phyloP scores from a whole-genome alignment of 495 filamentous ascomycete species.

The Paragyromitra xinjiangensis region DNA sequence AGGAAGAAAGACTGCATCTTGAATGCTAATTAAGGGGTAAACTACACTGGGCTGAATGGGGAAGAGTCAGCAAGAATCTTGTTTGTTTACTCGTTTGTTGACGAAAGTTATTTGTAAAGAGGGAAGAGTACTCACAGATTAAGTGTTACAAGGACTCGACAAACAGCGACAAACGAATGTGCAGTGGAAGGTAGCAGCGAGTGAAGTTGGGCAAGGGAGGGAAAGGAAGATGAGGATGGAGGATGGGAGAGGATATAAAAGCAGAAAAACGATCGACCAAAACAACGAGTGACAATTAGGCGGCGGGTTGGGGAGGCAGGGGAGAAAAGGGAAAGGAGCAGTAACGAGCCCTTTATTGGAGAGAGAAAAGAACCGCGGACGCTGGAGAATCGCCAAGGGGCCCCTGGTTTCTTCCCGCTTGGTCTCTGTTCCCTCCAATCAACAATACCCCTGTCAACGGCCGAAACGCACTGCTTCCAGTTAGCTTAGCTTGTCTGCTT shows the following conservation, averaged over 20 bases:
- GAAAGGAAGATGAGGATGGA: conserved; percentile 12
- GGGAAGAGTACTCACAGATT: conserved; percentile 33
- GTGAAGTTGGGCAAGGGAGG: conserved; percentile 21
- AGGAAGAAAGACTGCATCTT: conserved; percentile 54
- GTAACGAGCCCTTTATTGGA: conserved; percentile 10
- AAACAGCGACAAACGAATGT: conserved; percentile 51
- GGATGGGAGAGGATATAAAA: conserved; percentile 45
- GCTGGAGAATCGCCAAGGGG: conserved; percentile 7
- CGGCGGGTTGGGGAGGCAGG: conserved; percentile 19
- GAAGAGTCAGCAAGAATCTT: conserved; percentile 27
- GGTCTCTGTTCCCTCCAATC: conserved; percentile 18
- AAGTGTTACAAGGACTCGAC: conserved; percentile 15
- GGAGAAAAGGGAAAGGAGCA: conserved; percentile 3
- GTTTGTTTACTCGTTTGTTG: conserved; percentile 29
- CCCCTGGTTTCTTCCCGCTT: conserved; percentile 39
- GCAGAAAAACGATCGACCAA: conserved; percentile 29
- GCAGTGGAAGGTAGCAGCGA: conserved; percentile 27
- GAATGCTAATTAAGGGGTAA: conserved; percentile 31
- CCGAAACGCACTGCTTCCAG: conserved; percentile 34
- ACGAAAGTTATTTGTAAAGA: not conserved
- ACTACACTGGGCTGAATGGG: not conserved
- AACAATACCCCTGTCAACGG: conserved; percentile 28
- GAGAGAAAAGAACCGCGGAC: conserved; percentile 5
- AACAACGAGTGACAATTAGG: conserved; percentile 44
- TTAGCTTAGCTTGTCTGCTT: conserved; percentile 12